Percentiles rank a stretch among this genome's conserved stretches.
These are phyloP conservation scores for Fusarium annulatum DNA, from an alignment of 2,329 filamentous ascomycete species.

Conservation along the genomic window DNA sequence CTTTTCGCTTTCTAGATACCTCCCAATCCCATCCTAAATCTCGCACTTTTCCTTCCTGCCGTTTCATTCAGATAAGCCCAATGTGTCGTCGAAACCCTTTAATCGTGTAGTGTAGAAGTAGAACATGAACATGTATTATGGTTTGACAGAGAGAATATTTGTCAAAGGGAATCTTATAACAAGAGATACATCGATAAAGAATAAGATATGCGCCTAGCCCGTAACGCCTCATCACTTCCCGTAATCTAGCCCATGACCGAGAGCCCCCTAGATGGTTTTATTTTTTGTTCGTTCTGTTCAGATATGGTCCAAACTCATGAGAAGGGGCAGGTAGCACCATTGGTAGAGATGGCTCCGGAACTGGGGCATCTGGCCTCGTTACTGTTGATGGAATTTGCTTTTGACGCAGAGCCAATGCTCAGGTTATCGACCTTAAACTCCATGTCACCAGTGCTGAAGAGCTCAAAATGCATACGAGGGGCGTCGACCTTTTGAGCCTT, in stretches of 20 bases:
- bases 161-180: conserved; percentile 9
- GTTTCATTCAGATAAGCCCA: conserved; percentile 20
- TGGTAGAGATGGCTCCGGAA: conserved; percentile 26
- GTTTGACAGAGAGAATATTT: neutral
- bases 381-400: conserved; percentile 20
- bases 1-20: conserved; percentile 4
- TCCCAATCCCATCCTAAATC: neutral
- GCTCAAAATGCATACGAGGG: conserved; percentile 57
- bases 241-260: conserved; percentile 7
- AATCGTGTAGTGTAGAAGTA: neutral
- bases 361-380: conserved; percentile 30
- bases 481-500: conserved; percentile 53
- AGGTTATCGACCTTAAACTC: conserved; percentile 50
- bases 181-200: neutral
- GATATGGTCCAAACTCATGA: conserved; percentile 4
- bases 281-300: neutral
- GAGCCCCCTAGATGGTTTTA: neutral
- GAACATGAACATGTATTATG: conserved; percentile 2
- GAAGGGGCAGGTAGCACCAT: conserved; percentile 31
- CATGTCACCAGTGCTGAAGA: conserved; percentile 60
- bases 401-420: conserved; percentile 43
- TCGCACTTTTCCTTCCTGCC: conserved; percentile 27
- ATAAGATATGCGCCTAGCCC: conserved; percentile 13
- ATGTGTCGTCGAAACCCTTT: conserved; percentile 11
- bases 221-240: conserved; percentile 32